Conservation (phyloP, 257 asterid species). For the Solanum ahanhuiri region DNA sequence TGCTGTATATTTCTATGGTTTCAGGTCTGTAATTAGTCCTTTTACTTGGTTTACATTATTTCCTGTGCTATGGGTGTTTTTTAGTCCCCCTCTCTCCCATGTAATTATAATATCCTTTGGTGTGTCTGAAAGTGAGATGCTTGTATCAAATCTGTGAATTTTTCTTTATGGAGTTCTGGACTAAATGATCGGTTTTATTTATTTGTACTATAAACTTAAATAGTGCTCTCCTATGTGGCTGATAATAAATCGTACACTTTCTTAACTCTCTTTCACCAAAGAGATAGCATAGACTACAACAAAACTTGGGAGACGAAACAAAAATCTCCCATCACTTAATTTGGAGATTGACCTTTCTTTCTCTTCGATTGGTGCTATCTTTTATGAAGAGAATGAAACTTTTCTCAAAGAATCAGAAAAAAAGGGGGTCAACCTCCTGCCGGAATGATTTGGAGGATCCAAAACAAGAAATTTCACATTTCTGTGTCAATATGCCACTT, state of each 20-base stretch:
- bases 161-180: background rate
- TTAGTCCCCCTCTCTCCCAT: background rate
- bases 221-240: background rate
- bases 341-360: background rate
- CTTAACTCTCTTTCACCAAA: background rate
- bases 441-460: background rate
- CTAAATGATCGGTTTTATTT: background rate
- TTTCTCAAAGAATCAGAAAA: background rate
- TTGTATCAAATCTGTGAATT: background rate
- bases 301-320: background rate
- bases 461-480: no score
- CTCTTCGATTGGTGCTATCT: background rate
- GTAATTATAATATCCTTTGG: background rate
- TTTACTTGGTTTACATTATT: background rate
- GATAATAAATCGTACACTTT: background rate
- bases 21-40: background rate
- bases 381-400: background rate
- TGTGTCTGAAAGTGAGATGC: background rate
- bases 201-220: background rate
- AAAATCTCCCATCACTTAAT: no score
- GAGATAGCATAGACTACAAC: background rate
- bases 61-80: background rate
- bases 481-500: background rate
- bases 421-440: background rate
- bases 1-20: background rate